These are phyloP conservation scores for Xylariaceae sp. DNA, from an alignment of 2,329 filamentous ascomycete genomes.

Conservation along the genomic window DNA sequence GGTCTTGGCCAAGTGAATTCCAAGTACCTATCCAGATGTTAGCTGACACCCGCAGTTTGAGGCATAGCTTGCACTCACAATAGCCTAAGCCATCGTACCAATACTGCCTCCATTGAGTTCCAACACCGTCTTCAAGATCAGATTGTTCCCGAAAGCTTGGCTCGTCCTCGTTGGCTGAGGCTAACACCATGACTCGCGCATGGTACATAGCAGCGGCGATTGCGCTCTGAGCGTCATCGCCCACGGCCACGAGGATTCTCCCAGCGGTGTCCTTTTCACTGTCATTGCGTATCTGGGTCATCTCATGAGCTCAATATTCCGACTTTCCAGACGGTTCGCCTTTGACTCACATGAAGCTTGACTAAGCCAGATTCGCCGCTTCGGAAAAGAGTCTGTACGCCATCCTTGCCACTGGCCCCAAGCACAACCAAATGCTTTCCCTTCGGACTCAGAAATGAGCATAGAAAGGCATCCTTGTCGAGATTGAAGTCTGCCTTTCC, in stretches of 20 bases:
- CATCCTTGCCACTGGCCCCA: slow-evolving; percentile 68
- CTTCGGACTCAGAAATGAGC: slow-evolving; percentile 68
- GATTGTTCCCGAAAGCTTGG: slow-evolving; percentile 45
- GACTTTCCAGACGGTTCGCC: neutral
- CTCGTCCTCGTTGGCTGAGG: slow-evolving; percentile 39
- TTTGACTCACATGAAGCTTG: slow-evolving; percentile 56
- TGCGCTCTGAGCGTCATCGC: slow-evolving; percentile 68
- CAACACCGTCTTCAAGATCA: slow-evolving; percentile 45
- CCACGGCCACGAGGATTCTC: slow-evolving; percentile 66
- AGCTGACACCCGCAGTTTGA: neutral
- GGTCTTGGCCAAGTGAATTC: slow-evolving; percentile 82
- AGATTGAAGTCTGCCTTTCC: slow-evolving; percentile 63
- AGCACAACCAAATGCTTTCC: slow-evolving; percentile 75
- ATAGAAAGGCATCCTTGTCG: slow-evolving; percentile 73
- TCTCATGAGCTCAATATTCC: slow-evolving; percentile 1
- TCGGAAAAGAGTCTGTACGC: slow-evolving; percentile 67
- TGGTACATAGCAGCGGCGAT: slow-evolving; percentile 83
- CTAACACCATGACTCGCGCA: slow-evolving; percentile 58
- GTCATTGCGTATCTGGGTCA: slow-evolving; percentile 61
- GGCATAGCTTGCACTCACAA: slow-evolving; percentile 46
- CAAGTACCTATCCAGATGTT: slow-evolving; percentile 61
- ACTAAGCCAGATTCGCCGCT: slow-evolving; percentile 64
- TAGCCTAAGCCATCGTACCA: slow-evolving; percentile 94
- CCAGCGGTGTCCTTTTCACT: slow-evolving; percentile 50
- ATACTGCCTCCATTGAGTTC: slow-evolving; percentile 68